Base-by-base conservation (phyloP, 176 grass and related monocot species). In the Oryza officinalis region DNA sequence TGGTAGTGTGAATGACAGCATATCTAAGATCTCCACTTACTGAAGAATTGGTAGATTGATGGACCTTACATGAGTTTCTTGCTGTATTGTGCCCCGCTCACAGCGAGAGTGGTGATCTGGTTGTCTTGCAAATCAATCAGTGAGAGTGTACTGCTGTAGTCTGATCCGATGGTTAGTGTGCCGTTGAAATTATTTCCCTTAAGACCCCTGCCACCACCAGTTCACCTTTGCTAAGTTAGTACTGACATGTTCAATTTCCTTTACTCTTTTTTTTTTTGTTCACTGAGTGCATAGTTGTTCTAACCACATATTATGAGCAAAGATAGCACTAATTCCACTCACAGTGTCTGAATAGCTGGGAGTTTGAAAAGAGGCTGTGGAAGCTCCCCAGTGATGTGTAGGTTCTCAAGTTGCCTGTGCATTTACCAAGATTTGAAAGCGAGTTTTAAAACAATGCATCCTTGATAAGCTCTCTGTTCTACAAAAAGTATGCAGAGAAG, bases 121-220 rank as follows among this genome's bases (percentile, higher is more conserved):
- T 97, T 97, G 63, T 93, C 81, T 20, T 59, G 92, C 43, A 97
- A 63, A 91, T 97, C 95, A 61, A 97, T 93, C 23, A 81, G 27
- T 41, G 80, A 47, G 37, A 97, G 95, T 46, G 81, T 85, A 70
- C 52, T 80, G 37, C 92, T 75, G 76, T 82, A 91, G 27, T 76
- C 75, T 14, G 90, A 54, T 54, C 86, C 46, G 93, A 54, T 89
- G 12, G 41, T 41, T 31, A 97, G 63, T 2, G 95, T 94, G 31
- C 92, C 95, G 1, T 94, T 97, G 26, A 97, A 93, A 38, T 6
- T 50, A 67, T 97, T 97, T 9, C 79, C 61, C 25, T 64, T 76
- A 68, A 97, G 79, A 76, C 63, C 93, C 90, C 95, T 97, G 50
- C 50, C 50, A 54, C 50, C 17, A 54, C 18, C 50, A 54, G 50